phyloP scores from a whole-genome alignment of 2,329 filamentous ascomycete species.

The Ceratocystis cacaofunesta region DNA sequence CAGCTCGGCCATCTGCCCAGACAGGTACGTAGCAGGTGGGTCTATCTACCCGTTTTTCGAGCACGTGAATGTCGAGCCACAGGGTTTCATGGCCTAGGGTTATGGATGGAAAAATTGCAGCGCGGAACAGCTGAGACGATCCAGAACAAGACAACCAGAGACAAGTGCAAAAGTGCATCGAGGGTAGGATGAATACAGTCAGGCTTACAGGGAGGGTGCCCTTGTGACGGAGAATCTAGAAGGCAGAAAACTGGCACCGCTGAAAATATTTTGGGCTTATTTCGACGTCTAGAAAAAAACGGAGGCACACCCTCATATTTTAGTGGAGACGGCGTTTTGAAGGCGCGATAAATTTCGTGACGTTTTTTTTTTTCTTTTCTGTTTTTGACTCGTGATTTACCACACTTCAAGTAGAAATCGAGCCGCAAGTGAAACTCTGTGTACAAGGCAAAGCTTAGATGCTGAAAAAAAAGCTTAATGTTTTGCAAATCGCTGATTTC shows the following conservation, averaged over 20 bases:
- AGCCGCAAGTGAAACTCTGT: not conserved
- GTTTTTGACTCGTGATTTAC: not conserved
- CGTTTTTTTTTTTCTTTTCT: not conserved
- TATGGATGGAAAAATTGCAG: not conserved
- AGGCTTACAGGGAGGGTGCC: not conserved
- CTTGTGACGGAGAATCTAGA: not conserved
- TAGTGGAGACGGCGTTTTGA: not conserved
- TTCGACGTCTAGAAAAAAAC: not conserved
- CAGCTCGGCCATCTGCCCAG: not conserved
- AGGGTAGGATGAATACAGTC: no score
- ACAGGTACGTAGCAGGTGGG: no score
- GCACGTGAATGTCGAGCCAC: not conserved
- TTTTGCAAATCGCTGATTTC: not conserved
- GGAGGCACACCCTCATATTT: not conserved
- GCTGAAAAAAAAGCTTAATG: not conserved
- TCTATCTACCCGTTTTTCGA: no score
- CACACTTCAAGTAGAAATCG: not conserved
- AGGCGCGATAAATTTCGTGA: not conserved
- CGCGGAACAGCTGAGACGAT: not conserved
- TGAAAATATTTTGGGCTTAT: not conserved
- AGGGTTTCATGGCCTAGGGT: not conserved
- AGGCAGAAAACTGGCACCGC: not conserved
- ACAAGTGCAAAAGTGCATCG: not conserved
- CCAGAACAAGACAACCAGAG: not conserved
- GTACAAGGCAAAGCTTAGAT: not conserved